Base-by-base conservation (phyloP, 2,329 filamentous ascomycete species). In the Phyllosticta paracitricarpa region DNA sequence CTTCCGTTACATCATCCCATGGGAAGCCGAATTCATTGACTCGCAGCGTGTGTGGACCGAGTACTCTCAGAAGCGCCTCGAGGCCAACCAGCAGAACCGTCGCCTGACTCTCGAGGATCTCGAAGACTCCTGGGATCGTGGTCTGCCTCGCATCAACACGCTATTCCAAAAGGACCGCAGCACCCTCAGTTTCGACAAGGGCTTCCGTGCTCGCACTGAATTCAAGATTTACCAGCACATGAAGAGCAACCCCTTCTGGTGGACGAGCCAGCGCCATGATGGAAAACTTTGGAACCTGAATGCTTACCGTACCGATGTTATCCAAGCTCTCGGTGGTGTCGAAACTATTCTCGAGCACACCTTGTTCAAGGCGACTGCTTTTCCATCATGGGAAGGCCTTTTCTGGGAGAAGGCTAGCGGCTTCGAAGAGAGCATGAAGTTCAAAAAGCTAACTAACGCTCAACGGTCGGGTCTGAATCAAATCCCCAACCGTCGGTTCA, bases 231-330 rank as follows among this genome's bases (percentile, higher is more conserved):
- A 97, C 72, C 93, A 97, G 74, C 81, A 97, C 63, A 97, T 99
- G 93, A 97, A 96, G 84, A 95, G 89, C 76, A 97, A 97, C 72
- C 94, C 94, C 0, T 97, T 97, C 81, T 97, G 92, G 91, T 99
- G 94, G 94, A 99, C 94, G 3, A 96, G 89, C 69, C 93, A 97
- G 75, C 83, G 94, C 51, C 95, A 99, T 70, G 94, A 99, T 69
- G 94, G 94, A 71, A 97, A 97, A 71, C 76, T 99, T 4, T 99
- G 94, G 94, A 97, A 97, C 65, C 75, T 99, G 59, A 97, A 97
- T 66, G 89, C 91, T 1, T 97, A 97, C 76, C 82, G 94, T 64
- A 97, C 94, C 6, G 94, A 99, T 77, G 91, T 97, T 9, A 99
- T 99, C 62, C 94, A 97, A 73, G 92, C 93, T 0, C 78, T 97